Percentiles rank a stretch among this genome's conserved stretches.
Conservation (phyloP, 2,329 filamentous ascomycete species). For the Aspergillus hortae region DNA sequence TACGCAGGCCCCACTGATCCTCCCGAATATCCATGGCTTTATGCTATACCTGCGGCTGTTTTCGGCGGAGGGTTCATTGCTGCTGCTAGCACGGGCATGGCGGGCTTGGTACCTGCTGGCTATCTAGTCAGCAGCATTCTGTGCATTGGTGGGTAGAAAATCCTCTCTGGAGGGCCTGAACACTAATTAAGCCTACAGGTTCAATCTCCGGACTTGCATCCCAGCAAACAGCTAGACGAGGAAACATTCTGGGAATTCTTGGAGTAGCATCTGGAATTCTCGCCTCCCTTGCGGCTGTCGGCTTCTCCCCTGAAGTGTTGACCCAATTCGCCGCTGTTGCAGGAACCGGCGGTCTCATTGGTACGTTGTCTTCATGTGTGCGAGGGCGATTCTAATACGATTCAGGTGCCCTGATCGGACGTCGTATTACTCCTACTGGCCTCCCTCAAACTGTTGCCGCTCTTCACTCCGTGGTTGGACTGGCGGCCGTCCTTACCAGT, state of each 20-base stretch:
- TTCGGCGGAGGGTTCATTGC: constrained; percentile 80
- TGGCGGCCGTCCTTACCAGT: constrained; percentile 83
- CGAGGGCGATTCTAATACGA: constrained; percentile 2
- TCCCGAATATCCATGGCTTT: constrained; percentile 83
- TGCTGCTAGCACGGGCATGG: constrained; percentile 75
- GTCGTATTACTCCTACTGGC: constrained; percentile 81
- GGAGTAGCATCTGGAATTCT: constrained; percentile 80
- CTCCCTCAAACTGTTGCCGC: constrained; percentile 87
- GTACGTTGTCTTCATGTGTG: constrained; percentile 26
- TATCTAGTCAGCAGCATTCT: constrained; percentile 81
- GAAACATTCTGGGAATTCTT: constrained; percentile 81
- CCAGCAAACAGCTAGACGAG: constrained; percentile 76
- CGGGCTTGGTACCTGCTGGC: constrained; percentile 79
- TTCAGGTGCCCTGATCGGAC: constrained; percentile 70
- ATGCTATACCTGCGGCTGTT: constrained; percentile 69
- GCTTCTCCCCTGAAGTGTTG: constrained; percentile 74
- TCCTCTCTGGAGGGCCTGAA: background rate
- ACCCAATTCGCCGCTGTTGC: constrained; percentile 77
- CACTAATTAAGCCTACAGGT: constrained; percentile 17
- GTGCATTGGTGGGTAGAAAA: constrained; percentile 61
- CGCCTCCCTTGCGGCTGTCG: constrained; percentile 75
- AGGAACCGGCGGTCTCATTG: constrained; percentile 64
- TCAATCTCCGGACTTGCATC: constrained; percentile 79
- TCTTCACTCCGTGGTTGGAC: constrained; percentile 82
- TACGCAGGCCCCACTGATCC: constrained; percentile 69